Conservation (phyloP, 805 yeast genomes). For the Candida sakaeoensis region DNA sequence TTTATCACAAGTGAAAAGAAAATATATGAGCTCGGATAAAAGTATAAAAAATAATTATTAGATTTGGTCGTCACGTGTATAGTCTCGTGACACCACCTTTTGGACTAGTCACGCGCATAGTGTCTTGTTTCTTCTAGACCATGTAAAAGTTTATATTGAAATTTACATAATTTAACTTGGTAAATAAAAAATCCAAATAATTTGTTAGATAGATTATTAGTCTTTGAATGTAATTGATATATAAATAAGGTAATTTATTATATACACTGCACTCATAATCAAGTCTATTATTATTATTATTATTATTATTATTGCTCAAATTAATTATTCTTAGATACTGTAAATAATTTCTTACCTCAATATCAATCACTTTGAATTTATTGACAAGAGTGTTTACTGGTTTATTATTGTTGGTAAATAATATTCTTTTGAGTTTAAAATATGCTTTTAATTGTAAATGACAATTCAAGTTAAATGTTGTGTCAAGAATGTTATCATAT, state of each 20-base stretch:
- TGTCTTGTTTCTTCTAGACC: no score
- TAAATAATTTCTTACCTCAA: constrained; percentile 6
- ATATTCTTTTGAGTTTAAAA: background rate
- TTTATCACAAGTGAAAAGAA: constrained; percentile 1
- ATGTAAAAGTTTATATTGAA: constrained; percentile 7
- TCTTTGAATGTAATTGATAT: constrained; percentile 2
- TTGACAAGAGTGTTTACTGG: background rate
- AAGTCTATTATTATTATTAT: no score
- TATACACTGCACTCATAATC: no score
- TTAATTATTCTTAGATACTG: constrained; percentile 4
- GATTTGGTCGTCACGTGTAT: background rate
- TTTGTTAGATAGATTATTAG: constrained; percentile 3
- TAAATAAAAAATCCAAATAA: constrained; percentile 6
- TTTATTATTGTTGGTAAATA: background rate
- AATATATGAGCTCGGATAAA: constrained; percentile 3
- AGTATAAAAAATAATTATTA: background rate
- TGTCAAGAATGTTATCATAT: background rate
- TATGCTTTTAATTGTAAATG: constrained; percentile 4
- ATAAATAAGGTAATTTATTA: background rate
- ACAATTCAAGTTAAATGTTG: background rate
- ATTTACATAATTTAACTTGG: constrained; percentile 5
- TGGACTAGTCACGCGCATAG: no score
- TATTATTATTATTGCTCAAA: background rate
- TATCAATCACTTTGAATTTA: constrained; percentile 1
- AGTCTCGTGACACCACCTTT: background rate